Evolutionary conservation across 176 grass and related monocot genomes (phyloP).

Genomic region (Eragrostis curvula): DNA sequence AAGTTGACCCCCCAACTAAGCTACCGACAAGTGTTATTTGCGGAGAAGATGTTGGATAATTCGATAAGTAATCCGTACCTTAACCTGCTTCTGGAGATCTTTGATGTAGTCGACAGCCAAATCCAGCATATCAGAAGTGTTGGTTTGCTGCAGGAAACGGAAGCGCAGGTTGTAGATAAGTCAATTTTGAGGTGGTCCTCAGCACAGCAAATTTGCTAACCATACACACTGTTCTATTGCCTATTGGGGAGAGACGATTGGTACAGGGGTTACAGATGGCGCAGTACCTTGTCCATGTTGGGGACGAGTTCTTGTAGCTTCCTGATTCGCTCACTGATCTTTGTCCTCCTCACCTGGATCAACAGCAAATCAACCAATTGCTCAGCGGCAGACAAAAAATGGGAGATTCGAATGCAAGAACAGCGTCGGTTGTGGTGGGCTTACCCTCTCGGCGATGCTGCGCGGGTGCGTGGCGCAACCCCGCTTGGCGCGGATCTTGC

Average conservation of each 20-base stretch:
- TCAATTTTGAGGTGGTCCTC: slow-evolving; percentile 51
- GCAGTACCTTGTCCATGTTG: slow-evolving; percentile 96
- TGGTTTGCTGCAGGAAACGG: slow-evolving; percentile 85
- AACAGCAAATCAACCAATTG: background rate
- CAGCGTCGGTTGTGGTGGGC: background rate
- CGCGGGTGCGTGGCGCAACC: slow-evolving; percentile 96
- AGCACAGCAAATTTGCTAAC: slow-evolving; percentile 18
- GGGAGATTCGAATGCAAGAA: background rate
- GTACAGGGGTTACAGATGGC: slow-evolving; percentile 4
- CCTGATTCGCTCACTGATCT: slow-evolving; percentile 94
- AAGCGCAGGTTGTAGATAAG: slow-evolving; percentile 10
- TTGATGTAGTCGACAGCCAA: slow-evolving; percentile 99
- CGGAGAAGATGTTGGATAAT: background rate
- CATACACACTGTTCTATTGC: slow-evolving; percentile 43
- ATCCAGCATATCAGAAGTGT: slow-evolving; percentile 98
- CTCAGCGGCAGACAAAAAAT: background rate
- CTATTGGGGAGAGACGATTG: slow-evolving; percentile 33
- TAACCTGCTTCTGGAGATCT: slow-evolving; percentile 93
- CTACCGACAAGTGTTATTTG: background rate
- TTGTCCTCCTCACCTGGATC: slow-evolving; percentile 88
- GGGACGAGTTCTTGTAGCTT: slow-evolving; percentile 97
- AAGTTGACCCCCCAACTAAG: slow-evolving; percentile 19
- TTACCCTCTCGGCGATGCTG: slow-evolving; percentile 97
- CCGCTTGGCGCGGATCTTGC: slow-evolving; percentile 92
- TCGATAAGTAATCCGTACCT: slow-evolving; percentile 50